Conservation (phyloP, 768 basidiomycete genomes). For the Nidula microcarpa region DNA sequence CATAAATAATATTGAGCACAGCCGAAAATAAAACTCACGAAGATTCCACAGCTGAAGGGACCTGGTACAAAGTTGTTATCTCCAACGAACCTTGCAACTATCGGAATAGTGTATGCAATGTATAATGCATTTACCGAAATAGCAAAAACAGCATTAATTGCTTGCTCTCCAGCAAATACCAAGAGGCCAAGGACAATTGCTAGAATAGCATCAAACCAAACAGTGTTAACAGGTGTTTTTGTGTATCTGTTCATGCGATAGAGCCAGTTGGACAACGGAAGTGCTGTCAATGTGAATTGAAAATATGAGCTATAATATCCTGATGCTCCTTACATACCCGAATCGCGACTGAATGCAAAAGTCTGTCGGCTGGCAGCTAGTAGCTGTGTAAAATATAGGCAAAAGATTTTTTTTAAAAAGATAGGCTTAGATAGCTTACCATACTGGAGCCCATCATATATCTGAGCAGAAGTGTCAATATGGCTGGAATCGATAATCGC, state of each 20-base stretch:
- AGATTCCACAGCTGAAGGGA: conserved; percentile 47
- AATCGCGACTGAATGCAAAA: conserved; percentile 70
- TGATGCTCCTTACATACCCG: conserved; percentile 23
- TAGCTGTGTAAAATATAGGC: conserved; percentile 10
- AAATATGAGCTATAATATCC: neutral
- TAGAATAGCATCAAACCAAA: conserved; percentile 45
- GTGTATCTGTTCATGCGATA: conserved; percentile 57
- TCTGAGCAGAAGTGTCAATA: conserved; percentile 16
- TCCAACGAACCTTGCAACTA: conserved; percentile 43
- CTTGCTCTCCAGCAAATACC: conserved; percentile 55
- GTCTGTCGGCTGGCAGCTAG: conserved; percentile 47
- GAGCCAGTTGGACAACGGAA: conserved; percentile 61
- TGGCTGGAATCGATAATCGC: neutral
- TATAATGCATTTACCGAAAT: conserved; percentile 42
- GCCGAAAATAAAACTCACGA: conserved; percentile 10
- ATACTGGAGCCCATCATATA: conserved; percentile 62
- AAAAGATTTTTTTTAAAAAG: neutral
- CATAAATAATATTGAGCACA: too few species aligned
- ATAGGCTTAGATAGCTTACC: conserved; percentile 15
- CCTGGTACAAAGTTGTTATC: conserved; percentile 51
- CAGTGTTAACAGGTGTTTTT: conserved; percentile 59
- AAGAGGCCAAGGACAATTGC: conserved; percentile 54
- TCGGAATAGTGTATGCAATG: conserved; percentile 53
- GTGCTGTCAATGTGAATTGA: conserved; percentile 23
- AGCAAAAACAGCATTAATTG: conserved; percentile 58